These are phyloP conservation scores for Hypoxylon sp. DNA, from an alignment of 2,329 filamentous ascomycete species.

Conservation along the genomic window DNA sequence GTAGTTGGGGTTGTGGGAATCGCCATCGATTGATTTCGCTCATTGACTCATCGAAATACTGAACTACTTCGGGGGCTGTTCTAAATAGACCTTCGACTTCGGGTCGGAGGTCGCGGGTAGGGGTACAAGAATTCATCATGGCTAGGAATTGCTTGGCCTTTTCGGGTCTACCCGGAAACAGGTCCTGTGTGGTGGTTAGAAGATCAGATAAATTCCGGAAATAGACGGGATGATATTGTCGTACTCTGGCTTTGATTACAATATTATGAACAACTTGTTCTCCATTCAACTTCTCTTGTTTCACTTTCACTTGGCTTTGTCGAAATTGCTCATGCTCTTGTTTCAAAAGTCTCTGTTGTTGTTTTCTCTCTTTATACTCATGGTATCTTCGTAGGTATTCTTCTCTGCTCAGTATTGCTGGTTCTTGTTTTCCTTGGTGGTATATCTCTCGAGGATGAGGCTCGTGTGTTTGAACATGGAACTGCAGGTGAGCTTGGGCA, in stretches of 20 bases:
- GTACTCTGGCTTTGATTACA: conserved; percentile 14
- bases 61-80: conserved; percentile 22
- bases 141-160: conserved; percentile 15
- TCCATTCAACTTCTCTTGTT: background rate
- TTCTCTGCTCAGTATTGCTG: too few relatives aligned
- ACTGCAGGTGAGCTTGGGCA: background rate
- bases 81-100: conserved; percentile 13
- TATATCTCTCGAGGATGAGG: conserved; percentile 1
- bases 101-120: conserved; percentile 14
- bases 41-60: conserved; percentile 16
- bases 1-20: background rate
- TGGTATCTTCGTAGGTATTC: background rate
- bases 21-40: conserved; percentile 12
- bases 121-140: conserved; percentile 9
- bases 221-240: background rate
- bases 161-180: conserved; percentile 27
- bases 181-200: conserved; percentile 23
- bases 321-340: background rate
- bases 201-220: background rate
- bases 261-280: background rate
- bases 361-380: conserved; percentile 9
- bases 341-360: background rate
- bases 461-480: background rate
- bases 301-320: conserved; percentile 5
- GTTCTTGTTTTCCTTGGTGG: conserved; percentile 1